Base-by-base conservation (phyloP, 768 basidiomycete genomes). In the Podaxis rugospora region DNA sequence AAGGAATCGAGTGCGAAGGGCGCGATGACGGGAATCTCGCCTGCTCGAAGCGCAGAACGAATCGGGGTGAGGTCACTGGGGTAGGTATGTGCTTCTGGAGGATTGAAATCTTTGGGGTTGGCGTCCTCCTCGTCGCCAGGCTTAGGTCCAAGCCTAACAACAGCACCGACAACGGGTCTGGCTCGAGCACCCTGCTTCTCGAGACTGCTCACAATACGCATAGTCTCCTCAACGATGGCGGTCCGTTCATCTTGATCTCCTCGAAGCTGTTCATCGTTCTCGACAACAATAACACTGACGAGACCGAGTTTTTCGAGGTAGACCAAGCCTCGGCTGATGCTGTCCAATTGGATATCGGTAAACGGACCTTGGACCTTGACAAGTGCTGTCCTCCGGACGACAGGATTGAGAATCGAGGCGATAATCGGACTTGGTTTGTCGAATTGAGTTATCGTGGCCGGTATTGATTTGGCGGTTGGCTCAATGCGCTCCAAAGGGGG, bases 341-440 rank as follows among this genome's bases (percentile, higher is more conserved):
- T 95, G 65, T 96, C 92, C 61, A 98, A 85, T 68, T 98, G 97
- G 6, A 87, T 82, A 73, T 96, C 90, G 9, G 86, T 90, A 70
- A 98, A 98, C 2, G 97, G 97, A 9, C 95, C 94, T 72, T 98
- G 97, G 2, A 98, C 78, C 75, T 98, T 98, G 66, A 99, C 95
- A 14, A 99, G 85, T 4, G 95, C 94, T 0, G 97, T 96, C 55
- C 93, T 89, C 47, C 87, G 83, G 60, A 86, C 78, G 56, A 92
- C 84, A 5, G 95, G 95, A 68, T 95, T 80, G n/a, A 95, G 79
- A 65, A 91, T 88, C n/a, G 88, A 87, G 5, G 84, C 81, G 62
- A 90, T 75, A 65, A 89, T 78, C 6, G 81, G 83, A 62, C 76
- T 86, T 6, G 80, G 77, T 64, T 79, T 78, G 7, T 75, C 68